A percentile compares a stretch with the other conserved stretches of the same genome.
Evolutionary conservation across 257 asterid genomes (phyloP).

Genomic region (Gynochthodes officinalis): DNA sequence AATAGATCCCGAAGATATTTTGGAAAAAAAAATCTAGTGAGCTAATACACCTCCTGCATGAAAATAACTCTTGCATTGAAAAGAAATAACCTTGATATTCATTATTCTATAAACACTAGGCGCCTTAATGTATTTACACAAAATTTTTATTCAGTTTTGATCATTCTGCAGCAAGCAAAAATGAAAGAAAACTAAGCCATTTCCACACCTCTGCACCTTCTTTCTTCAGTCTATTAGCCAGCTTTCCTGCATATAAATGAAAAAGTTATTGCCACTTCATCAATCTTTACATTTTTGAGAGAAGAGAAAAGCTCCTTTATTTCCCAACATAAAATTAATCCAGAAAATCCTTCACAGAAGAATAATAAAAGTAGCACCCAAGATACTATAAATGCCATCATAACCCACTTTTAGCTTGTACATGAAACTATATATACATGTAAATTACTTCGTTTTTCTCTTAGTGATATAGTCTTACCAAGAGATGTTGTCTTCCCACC

Average conservation of each 20-base stretch:
- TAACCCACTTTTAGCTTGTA: neutral
- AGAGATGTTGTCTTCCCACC: conserved; percentile 99
- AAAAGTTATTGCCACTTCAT: neutral
- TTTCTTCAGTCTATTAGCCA: conserved; percentile 81
- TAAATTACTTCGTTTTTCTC: neutral
- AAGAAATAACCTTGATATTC: neutral
- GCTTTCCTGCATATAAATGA: conserved; percentile 66
- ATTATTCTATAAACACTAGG: neutral
- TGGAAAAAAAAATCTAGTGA: neutral
- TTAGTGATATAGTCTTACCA: conserved; percentile 45
- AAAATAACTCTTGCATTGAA: neutral
- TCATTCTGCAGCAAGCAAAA: conserved; percentile 4
- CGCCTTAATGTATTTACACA: neutral
- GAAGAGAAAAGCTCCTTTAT: neutral
- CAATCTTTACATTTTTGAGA: neutral
- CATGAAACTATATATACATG: neutral
- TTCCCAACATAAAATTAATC: neutral
- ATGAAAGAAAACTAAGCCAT: conserved; percentile 4
- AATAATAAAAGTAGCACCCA: neutral
- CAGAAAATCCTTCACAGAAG: neutral
- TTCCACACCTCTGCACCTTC: conserved; percentile 83
- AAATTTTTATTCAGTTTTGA: neutral
- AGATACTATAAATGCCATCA: neutral
- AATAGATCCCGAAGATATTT: neutral
- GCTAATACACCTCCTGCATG: neutral